Conservation (phyloP, 2,329 filamentous ascomycete genomes). For the Didymella arachidicola region DNA sequence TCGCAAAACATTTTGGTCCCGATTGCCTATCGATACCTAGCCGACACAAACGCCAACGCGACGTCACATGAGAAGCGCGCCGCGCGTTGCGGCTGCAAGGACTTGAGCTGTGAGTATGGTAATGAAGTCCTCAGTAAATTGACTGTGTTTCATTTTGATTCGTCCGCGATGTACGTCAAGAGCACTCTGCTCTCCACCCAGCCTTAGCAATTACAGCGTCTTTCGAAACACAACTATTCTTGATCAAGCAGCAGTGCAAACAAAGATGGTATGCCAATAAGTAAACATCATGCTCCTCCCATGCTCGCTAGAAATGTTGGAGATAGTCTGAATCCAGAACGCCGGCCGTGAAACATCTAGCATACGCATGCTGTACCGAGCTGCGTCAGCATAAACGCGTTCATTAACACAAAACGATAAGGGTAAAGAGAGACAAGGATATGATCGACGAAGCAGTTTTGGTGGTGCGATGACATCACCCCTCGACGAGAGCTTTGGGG, state of each 20-base stretch:
- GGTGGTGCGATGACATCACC: conserved; percentile 54
- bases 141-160: conserved; percentile 11
- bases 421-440: conserved; percentile 32
- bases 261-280: conserved; percentile 46
- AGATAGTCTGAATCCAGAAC: conserved; percentile 41
- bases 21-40: conserved; percentile 42
- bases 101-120: not conserved
- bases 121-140: not conserved
- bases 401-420: conserved; percentile 37
- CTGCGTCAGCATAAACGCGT: conserved; percentile 36
- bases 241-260: conserved; percentile 24
- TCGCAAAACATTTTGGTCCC: conserved; percentile 29
- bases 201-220: conserved; percentile 39
- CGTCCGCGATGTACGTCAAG: conserved; percentile 10
- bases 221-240: conserved; percentile 22
- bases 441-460: conserved; percentile 35
- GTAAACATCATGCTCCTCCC: conserved; percentile 46
- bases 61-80: conserved; percentile 29
- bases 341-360: conserved; percentile 37
- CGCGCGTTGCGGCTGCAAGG: not conserved
- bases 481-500: conserved; percentile 83
- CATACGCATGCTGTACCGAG: conserved; percentile 30
- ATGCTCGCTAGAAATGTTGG: conserved; percentile 52
- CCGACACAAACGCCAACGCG: conserved; percentile 16
- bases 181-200: conserved; percentile 23